Percentiles rank a stretch among this genome's conserved stretches.
Evolutionary conservation across 495 filamentous ascomycete species (phyloP).

Genomic region (Penicillium paxilli): DNA sequence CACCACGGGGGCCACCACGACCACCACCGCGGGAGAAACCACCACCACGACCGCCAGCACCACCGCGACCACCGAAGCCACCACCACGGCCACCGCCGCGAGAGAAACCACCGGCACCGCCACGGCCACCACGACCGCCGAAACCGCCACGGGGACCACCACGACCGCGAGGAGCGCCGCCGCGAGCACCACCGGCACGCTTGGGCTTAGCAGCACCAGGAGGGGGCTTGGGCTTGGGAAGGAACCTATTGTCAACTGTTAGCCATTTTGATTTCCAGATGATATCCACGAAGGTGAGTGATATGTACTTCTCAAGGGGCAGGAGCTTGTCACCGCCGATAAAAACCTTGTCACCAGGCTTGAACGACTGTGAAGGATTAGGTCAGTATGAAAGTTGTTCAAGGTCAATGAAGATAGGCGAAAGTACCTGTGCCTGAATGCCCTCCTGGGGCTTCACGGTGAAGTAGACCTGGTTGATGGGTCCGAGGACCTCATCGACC

Average conservation of each 20-base stretch:
- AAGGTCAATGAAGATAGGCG: too few species aligned
- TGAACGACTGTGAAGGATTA: too few species aligned
- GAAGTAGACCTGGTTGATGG: constrained; percentile 96
- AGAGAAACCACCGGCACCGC: constrained; percentile 40
- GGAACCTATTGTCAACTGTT: constrained; percentile 56
- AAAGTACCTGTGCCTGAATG: too few species aligned
- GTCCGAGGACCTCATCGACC: constrained; percentile 72
- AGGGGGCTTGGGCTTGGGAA: constrained; percentile 89
- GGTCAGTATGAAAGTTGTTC: too few species aligned
- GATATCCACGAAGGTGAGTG: constrained; percentile 5
- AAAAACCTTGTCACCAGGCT: constrained; percentile 93
- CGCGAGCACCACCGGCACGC: constrained; percentile 53
- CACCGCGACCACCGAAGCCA: constrained; percentile 26
- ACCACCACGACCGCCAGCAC: constrained; percentile 20
- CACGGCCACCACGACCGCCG: constrained; percentile 31
- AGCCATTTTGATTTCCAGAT: neutral
- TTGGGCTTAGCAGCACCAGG: constrained; percentile 63
- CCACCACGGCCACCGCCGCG: constrained; percentile 34
- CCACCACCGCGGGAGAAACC: constrained; percentile 26
- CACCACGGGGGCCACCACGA: constrained; percentile 28
- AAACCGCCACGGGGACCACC: constrained; percentile 35
- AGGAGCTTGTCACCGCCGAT: constrained; percentile 93
- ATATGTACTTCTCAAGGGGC: constrained; percentile 74
- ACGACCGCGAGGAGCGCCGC: constrained; percentile 14
- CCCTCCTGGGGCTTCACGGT: constrained; percentile 95